Evolutionary conservation across 2,329 filamentous ascomycete genomes (phyloP), one percentile per base, ranked within the genome.

Genomic region (Apiospora koreana): DNA sequence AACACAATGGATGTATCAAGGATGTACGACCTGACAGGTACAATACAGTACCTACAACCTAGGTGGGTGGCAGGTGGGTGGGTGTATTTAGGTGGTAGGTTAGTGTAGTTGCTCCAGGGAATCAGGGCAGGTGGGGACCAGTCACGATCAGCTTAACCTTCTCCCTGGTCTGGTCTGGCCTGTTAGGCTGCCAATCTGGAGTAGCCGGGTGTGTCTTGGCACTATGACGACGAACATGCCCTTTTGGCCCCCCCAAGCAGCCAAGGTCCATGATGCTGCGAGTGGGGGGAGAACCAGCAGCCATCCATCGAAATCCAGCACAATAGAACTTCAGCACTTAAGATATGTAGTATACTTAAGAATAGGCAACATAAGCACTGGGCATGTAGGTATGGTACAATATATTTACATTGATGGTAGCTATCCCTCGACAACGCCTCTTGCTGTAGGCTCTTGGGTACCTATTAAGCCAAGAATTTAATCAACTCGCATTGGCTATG

Each of bases 141-240:
- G 50, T 28, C 50, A 35, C 54, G 54, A 38, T 38, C 28, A 10
- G 50, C 50, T 58, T 58, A 58, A 35, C 50, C 14, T 10, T 28
- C 48, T 54, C 48, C 48, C 48, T 5, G 48, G 48, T 6, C n/a
- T n/a, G n/a, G n/a, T n/a, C n/a, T n/a, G n/a, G n/a, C n/a, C n/a
- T n/a, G n/a, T n/a, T n/a, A n/a, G n/a, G n/a, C n/a, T n/a, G n/a
- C 48, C 25, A 12, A 23, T 12, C 46, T 18, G 48, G 48, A 38
- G 35, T 41, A 16, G 14, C 12, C 21, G 31, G 8, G 10, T 31
- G 48, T 18, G 38, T 62, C 54, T 62, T 62, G 54, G 54, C 54
- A 62, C 54, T 62, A 62, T 62, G 54, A 62, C 54, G 54, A 62
- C 31, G 54, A 38, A 38, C 38, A 38, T 62, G 31, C 54, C 54